These are phyloP conservation scores for Capillidium rhysosporum DNA, from an alignment of 371 early-diverging fungal genomes.

Conservation along the genomic window DNA sequence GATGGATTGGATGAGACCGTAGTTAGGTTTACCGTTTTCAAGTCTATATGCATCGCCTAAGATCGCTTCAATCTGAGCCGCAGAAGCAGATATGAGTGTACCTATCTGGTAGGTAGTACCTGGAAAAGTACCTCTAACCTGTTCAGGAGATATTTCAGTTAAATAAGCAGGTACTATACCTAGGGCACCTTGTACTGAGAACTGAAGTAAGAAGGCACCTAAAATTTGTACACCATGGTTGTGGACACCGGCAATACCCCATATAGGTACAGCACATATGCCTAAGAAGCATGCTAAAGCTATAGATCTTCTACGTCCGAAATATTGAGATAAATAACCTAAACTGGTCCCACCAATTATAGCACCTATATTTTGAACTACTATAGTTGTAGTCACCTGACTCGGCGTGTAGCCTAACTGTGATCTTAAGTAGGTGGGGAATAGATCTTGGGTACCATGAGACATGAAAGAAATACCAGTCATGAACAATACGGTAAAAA, in stretches of 20 bases:
- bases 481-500: constrained; percentile 6
- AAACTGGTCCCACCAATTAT: constrained; percentile 36
- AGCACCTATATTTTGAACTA: constrained; percentile 39
- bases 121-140: constrained; percentile 40
- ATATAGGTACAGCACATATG: constrained; percentile 39
- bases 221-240: constrained; percentile 16
- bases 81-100: constrained; percentile 38
- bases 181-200: constrained; percentile 44
- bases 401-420: constrained; percentile 27
- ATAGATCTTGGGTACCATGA: constrained; percentile 50
- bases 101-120: constrained; percentile 48
- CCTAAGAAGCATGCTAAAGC: constrained; percentile 22
- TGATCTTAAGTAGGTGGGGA: constrained; percentile 36
- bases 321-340: constrained; percentile 41
- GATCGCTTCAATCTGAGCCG: constrained; percentile 41
- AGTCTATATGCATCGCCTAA: constrained; percentile 28
- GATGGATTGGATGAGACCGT: constrained; percentile 37
- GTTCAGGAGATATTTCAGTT: constrained; percentile 38
- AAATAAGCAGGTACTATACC: constrained; percentile 51
- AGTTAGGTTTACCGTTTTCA: constrained; percentile 26
- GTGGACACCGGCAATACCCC: constrained; percentile 28
- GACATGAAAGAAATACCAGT: constrained; percentile 31
- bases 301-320: constrained; percentile 36
- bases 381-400: constrained; percentile 31
- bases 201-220: constrained; percentile 38